Evolutionary conservation across 228 moss, liverwort and hornwort species (phyloP).

Genomic region (Sphagnum fallax): DNA sequence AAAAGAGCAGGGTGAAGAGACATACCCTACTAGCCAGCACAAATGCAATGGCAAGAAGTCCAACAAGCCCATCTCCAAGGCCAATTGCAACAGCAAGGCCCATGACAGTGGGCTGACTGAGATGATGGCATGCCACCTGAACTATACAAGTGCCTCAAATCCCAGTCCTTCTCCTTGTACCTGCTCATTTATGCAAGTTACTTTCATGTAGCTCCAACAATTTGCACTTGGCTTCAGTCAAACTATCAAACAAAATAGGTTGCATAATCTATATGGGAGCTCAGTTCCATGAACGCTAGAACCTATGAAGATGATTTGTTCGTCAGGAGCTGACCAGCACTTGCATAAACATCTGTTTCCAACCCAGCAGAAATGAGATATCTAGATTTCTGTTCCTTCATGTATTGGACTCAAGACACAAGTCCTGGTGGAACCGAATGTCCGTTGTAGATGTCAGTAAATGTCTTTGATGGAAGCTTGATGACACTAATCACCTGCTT

Average conservation of each 20-base stretch:
- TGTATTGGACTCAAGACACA: no score
- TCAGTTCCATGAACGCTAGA: no score
- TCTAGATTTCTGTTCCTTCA: no score
- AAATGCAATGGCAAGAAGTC: conserved; percentile 80
- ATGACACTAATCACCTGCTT: no score
- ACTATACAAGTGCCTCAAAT: conserved; percentile 84
- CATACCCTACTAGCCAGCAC: conserved; percentile 87
- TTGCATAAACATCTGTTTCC: no score
- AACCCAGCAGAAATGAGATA: no score
- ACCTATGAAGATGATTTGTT: no score
- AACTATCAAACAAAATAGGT: not conserved
- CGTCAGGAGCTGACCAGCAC: no score
- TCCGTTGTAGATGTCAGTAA: no score
- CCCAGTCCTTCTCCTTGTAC: conserved; percentile 98
- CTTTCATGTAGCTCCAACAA: not conserved
- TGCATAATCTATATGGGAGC: not conserved
- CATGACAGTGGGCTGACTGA: conserved; percentile 87
- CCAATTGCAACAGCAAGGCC: conserved; percentile 78
- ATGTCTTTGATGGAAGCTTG: no score
- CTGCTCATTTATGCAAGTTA: conserved; percentile 35
- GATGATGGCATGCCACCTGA: conserved; percentile 99
- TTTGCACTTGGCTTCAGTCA: not conserved
- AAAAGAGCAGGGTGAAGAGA: not conserved
- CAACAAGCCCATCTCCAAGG: conserved; percentile 81
- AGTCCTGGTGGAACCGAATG: no score